phyloP scores from a whole-genome alignment of 768 basidiomycete genomes.

The Xerocomellus amylosporus region DNA sequence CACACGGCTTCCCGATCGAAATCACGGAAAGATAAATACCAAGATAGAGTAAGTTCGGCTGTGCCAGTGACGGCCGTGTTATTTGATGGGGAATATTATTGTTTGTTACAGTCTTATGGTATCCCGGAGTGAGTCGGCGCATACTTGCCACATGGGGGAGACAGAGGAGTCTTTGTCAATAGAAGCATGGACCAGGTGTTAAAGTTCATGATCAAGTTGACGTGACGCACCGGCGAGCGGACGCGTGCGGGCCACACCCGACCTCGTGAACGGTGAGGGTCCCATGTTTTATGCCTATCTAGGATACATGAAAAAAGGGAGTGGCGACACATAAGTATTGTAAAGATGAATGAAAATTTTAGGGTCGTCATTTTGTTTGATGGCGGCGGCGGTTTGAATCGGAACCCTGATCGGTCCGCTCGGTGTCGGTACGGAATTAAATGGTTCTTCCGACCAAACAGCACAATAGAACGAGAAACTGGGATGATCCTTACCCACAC shows the following conservation, averaged over 20 bases:
- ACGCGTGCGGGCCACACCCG: slow-evolving; percentile 8
- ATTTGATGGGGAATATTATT: not conserved
- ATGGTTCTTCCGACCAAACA: slow-evolving; percentile 1
- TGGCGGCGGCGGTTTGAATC: not conserved
- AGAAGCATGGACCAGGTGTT: not conserved
- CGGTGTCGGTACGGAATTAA: slow-evolving; percentile 7
- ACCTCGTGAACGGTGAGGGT: slow-evolving; percentile 3
- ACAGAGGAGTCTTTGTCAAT: not conserved
- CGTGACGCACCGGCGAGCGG: slow-evolving; percentile 9
- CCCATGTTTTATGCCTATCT: slow-evolving; percentile 8
- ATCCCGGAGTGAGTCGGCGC: slow-evolving; percentile 3
- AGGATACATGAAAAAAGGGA: slow-evolving; percentile 24
- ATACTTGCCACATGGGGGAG: not conserved
- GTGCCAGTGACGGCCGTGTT: slow-evolving; percentile 5
- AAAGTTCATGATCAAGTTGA: slow-evolving; percentile 8
- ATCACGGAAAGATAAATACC: slow-evolving; percentile 17
- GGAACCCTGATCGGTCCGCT: slow-evolving; percentile 2
- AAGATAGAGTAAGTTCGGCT: slow-evolving; percentile 13
- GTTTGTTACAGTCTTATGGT: slow-evolving; percentile 5
- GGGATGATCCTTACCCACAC: slow-evolving; percentile 3
- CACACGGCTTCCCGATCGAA: slow-evolving; percentile 9
- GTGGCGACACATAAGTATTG: slow-evolving; percentile 1
- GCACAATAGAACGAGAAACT: slow-evolving; percentile 6
- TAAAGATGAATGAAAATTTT: not conserved
- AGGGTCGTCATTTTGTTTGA: slow-evolving; percentile 6